Base-by-base conservation (phyloP, 192 early-diverging fungal species). In the Backusella psychrophila region DNA sequence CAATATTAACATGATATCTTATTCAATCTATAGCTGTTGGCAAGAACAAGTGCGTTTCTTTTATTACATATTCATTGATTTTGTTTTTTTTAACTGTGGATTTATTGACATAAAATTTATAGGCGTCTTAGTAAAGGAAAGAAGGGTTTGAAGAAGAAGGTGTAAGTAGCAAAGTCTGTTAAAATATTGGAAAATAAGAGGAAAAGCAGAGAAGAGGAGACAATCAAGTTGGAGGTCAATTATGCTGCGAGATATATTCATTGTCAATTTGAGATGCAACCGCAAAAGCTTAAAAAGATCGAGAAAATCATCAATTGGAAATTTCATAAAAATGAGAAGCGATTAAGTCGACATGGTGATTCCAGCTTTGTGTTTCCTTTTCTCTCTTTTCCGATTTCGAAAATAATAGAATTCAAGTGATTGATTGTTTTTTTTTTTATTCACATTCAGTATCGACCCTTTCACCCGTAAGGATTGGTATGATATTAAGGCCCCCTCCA, bases 381-480 rank as follows among this genome's bases (percentile, higher is more conserved):
- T 78, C 71, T 86, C 56, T 63, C 26, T 59, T 26, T 59, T 26
- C 23, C 9, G 7, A 26, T 21, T 59, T 59, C 21, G 23, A 26
- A 26, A 4, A 26, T 26, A 21, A 23, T 59, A 26, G 23, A 59
- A 23, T 59, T 8, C 26, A 46, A 41, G n/a, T 49, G 71, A 72
- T 72, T 49, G 23, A 31, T 72, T 33, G n/a, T n/a, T 42, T 26
- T 39, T 71, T 33, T 21, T 70, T 38, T 49, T 34, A 53, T 29
- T 46, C 21, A 21, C 4, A 44, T 49, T 77, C 84, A 96, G 94
- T 85, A 91, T 98, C 84, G 98, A 99, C 87, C 97, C 98, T 87
- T 99, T 98, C 94, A 94, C 94, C 90, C 94, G 98, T 80, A 99
- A 99, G 91, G 98, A 99, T 87, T 99, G 98, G 98, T 99, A 98